A percentile compares a stretch with the other conserved stretches of the same genome.
Evolutionary conservation across 2,329 filamentous ascomycete genomes (phyloP).

Genomic region (Cladorrhinum sp.): DNA sequence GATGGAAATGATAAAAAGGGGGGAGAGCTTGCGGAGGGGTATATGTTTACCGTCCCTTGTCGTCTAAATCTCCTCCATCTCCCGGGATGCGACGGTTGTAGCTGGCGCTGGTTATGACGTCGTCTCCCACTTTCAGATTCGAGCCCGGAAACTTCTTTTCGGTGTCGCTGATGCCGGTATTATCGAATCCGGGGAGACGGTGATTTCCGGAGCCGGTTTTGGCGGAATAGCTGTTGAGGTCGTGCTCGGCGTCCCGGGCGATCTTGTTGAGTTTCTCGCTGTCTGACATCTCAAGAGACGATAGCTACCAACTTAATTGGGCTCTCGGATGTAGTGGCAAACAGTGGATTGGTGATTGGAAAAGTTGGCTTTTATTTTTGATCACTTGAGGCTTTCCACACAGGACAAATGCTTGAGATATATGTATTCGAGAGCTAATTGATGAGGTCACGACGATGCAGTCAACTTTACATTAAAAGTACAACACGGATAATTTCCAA

Average conservation of each 20-base stretch:
- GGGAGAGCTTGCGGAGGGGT: too few species aligned
- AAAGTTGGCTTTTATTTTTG: too few species aligned
- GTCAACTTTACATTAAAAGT: too few species aligned
- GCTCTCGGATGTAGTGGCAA: background rate
- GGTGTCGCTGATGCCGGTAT: conserved; percentile 41
- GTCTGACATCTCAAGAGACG: conserved; percentile 1
- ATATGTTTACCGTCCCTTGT: conserved; percentile 41
- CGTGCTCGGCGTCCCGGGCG: conserved; percentile 44
- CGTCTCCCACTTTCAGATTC: conserved; percentile 39
- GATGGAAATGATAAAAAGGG: background rate
- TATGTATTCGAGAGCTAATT: background rate
- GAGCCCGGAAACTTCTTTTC: conserved; percentile 44
- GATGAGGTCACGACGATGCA: conserved; percentile 15
- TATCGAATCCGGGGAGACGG: conserved; percentile 38
- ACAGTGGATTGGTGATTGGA: too few species aligned
- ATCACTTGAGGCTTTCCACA: too few species aligned
- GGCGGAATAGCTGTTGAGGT: conserved; percentile 47
- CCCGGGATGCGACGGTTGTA: conserved; percentile 47
- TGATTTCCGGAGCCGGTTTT: conserved; percentile 44
- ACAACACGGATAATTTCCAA: too few species aligned
- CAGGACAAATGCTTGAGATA: background rate
- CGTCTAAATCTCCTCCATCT: conserved; percentile 42
- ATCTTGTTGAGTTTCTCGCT: conserved; percentile 41
- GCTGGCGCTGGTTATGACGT: conserved; percentile 44
- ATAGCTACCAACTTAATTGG: too few species aligned